Evolutionary conservation across 2,329 filamentous ascomycete species (phyloP).

Genomic region (Nemania serpens): DNA sequence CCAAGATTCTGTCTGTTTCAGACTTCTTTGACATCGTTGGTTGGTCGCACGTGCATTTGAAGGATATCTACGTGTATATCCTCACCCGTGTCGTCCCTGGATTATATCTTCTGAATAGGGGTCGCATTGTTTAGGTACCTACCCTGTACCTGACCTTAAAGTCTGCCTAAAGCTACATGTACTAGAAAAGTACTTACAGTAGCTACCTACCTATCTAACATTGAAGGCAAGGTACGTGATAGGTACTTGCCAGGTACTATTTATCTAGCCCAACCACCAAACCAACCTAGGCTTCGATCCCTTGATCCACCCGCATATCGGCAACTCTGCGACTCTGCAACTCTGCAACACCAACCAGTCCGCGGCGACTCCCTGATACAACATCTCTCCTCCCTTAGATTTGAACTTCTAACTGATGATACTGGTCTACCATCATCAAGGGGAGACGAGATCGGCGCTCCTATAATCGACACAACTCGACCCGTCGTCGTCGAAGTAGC

Average conservation of each 20-base stretch:
- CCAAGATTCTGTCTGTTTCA: background rate
- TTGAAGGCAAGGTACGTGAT: no score
- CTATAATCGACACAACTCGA: background rate
- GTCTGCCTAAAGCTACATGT: no score
- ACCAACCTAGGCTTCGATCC: slow-evolving; percentile 1
- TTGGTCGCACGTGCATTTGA: background rate
- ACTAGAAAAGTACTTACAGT: background rate
- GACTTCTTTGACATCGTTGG: background rate
- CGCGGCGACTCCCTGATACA: slow-evolving; percentile 27
- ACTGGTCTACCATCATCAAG: slow-evolving; percentile 14
- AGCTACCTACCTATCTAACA: no score
- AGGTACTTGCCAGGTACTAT: no score
- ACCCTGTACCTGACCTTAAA: background rate
- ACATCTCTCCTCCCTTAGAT: background rate
- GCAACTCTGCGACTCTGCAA: slow-evolving; percentile 7
- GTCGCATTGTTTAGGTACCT: background rate
- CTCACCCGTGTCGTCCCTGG: no score
- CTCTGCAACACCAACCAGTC: slow-evolving; percentile 10
- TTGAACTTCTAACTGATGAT: slow-evolving; percentile 11
- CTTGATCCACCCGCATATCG: slow-evolving; percentile 12
- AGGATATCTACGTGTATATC: no score
- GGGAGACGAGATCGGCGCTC: slow-evolving; percentile 16
- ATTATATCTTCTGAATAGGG: background rate
- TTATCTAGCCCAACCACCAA: background rate
- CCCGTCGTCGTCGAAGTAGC: background rate